Evolutionary conservation across 495 filamentous ascomycete species (phyloP).

Genomic region (Hyaloscypha hepaticicola): DNA sequence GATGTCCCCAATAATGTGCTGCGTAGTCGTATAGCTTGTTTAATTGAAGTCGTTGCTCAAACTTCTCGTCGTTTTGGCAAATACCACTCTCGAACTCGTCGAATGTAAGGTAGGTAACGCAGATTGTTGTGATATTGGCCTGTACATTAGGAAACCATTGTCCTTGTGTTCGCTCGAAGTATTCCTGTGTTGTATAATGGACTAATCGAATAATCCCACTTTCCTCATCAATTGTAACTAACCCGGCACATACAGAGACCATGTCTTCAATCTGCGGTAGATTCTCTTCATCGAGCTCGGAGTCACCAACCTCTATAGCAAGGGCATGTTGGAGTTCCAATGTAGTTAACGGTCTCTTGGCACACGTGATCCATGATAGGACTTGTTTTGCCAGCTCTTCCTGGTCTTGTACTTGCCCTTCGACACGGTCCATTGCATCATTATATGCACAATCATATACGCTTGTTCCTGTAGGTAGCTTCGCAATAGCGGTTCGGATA

Average conservation of each 20-base stretch:
- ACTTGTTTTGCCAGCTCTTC: slow-evolving; percentile 33
- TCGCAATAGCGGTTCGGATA: slow-evolving; percentile 16
- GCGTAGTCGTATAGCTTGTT: neutral
- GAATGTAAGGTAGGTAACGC: neutral
- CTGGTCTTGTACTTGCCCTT: slow-evolving; percentile 33
- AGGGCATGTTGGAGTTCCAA: slow-evolving; percentile 40
- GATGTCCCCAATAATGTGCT: neutral
- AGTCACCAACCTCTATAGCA: neutral
- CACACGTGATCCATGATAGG: slow-evolving; percentile 33
- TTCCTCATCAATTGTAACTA: slow-evolving; percentile 1
- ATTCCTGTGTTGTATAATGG: neutral
- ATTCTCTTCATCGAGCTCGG: slow-evolving; percentile 1
- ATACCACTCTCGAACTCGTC: neutral
- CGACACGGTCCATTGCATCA: slow-evolving; percentile 41
- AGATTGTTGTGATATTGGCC: neutral
- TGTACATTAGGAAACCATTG: neutral
- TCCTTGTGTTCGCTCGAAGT: neutral
- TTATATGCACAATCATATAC: slow-evolving; percentile 42
- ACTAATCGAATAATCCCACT: neutral
- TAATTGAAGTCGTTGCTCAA: neutral
- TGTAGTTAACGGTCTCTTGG: slow-evolving; percentile 29
- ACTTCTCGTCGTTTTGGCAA: neutral
- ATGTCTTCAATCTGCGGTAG: neutral
- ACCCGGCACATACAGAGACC: neutral
- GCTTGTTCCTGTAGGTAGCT: slow-evolving; percentile 34